A percentile compares a stretch with the other conserved stretches of the same genome.
Conservation (phyloP, 345 rosid species). For the Sisymbrium irio region DNA sequence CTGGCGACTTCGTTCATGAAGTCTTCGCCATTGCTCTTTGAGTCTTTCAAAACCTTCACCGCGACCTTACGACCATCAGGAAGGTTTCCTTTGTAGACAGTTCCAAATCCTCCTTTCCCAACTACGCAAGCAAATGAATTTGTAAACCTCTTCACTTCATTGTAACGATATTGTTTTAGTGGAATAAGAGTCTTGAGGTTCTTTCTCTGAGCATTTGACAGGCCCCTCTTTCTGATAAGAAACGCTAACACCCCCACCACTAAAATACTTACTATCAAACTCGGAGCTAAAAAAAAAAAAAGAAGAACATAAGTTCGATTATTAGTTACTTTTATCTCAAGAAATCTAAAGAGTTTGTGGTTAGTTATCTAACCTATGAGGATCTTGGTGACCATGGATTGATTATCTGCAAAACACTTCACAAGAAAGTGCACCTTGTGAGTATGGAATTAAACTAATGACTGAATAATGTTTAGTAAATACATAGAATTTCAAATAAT, state of each 20-base stretch:
- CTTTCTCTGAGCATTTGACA: not conserved
- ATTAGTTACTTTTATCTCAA: not conserved
- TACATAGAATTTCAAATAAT: not conserved
- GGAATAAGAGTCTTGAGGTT: not conserved
- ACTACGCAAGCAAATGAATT: constrained; percentile 13
- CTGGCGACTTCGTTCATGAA: constrained; percentile 49
- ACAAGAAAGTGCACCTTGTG: not conserved
- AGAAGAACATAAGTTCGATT: not conserved
- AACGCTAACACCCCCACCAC: not conserved
- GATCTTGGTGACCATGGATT: not conserved
- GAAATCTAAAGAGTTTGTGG: not conserved
- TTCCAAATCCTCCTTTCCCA: constrained; percentile 25
- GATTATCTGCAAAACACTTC: not conserved
- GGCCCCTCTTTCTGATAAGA: not conserved
- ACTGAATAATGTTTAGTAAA: not conserved
- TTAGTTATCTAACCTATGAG: not conserved
- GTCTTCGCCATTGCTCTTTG: constrained; percentile 28
- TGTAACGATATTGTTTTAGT: constrained; percentile 19
- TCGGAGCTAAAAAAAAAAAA: not conserved
- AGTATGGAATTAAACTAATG: not conserved
- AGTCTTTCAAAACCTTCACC: constrained; percentile 20
- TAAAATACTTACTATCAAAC: not conserved
- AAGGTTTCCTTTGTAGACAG: constrained; percentile 8
- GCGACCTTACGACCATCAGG: constrained; percentile 19
- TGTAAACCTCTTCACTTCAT: constrained; percentile 20